Evolutionary conservation across 371 early-diverging fungal species (phyloP).

Genomic region (Apophysomyces variabilis): DNA sequence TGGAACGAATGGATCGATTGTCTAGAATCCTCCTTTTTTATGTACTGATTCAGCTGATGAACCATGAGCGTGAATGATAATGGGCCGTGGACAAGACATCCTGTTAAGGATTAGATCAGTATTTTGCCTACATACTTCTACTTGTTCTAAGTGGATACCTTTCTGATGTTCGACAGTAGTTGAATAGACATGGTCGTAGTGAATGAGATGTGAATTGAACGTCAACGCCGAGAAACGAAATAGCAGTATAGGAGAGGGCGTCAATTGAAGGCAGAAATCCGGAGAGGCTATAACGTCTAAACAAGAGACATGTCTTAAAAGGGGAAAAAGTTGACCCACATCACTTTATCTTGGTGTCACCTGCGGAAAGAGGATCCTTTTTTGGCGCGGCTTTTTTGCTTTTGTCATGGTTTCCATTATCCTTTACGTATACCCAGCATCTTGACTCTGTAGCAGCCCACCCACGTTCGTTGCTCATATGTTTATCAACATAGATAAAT

Average conservation of each 20-base stretch:
- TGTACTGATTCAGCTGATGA: constrained; percentile 45
- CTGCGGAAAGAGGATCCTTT: constrained; percentile 4
- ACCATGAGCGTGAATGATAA: constrained; percentile 74
- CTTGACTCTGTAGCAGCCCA: constrained; percentile 67
- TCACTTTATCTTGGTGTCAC: neutral
- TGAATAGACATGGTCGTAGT: constrained; percentile 77
- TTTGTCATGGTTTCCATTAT: constrained; percentile 5
- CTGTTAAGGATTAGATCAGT: constrained; percentile 25
- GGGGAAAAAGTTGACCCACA: constrained; percentile 8
- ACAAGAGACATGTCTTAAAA: neutral
- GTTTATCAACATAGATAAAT: constrained; percentile 65
- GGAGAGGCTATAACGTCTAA: constrained; percentile 25
- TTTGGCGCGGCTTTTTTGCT: neutral
- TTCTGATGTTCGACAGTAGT: constrained; percentile 72
- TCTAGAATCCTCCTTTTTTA: constrained; percentile 6
- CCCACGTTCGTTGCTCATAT: constrained; percentile 65
- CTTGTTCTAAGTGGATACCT: constrained; percentile 28
- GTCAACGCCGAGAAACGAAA: constrained; percentile 87
- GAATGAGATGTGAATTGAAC: constrained; percentile 84
- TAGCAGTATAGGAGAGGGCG: constrained; percentile 68
- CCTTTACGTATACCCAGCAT: constrained; percentile 67
- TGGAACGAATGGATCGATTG: constrained; percentile 53
- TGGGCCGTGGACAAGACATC: constrained; percentile 82
- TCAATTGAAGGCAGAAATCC: constrained; percentile 56
- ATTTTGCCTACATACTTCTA: neutral